These are phyloP conservation scores for Tylopilus felleus DNA, from an alignment of 768 basidiomycete genomes.

Conservation along the genomic window DNA sequence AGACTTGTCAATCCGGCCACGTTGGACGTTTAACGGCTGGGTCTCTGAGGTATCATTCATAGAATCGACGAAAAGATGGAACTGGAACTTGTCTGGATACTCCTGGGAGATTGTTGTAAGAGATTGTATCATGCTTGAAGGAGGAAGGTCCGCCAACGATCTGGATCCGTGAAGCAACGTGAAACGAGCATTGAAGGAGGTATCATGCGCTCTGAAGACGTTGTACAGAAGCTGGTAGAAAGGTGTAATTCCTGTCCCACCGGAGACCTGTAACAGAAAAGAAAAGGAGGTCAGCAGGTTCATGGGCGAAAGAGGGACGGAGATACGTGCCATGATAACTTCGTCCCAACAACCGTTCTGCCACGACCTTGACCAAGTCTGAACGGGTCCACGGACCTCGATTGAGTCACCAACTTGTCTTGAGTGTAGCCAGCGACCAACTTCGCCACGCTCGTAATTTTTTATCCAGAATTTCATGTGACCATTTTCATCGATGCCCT, in stretches of 20 bases:
- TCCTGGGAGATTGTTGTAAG: constrained; percentile 45
- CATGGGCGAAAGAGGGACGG: not conserved
- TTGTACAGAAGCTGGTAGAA: constrained; percentile 74
- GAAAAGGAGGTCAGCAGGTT: not conserved
- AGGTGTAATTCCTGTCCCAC: constrained; percentile 85
- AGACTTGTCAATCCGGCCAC: constrained; percentile 54
- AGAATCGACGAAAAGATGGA: constrained; percentile 64
- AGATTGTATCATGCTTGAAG: constrained; percentile 54
- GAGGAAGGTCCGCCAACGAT: constrained; percentile 62
- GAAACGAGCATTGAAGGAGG: constrained; percentile 47
- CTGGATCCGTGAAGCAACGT: constrained; percentile 73
- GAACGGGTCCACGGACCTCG: constrained; percentile 74
- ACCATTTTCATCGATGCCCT: constrained; percentile 64
- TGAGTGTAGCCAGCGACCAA: constrained; percentile 78
- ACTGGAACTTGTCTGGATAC: constrained; percentile 52
- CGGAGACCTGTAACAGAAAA: constrained; percentile 56
- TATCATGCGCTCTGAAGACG: constrained; percentile 37
- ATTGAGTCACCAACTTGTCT: constrained; percentile 62
- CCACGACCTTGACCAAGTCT: constrained; percentile 52
- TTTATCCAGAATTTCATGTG: constrained; percentile 80
- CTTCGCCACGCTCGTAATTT: constrained; percentile 73
- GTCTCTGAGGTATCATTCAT: constrained; percentile 18
- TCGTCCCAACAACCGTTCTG: constrained; percentile 69
- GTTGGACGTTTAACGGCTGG: constrained; percentile 29
- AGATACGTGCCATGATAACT: constrained; percentile 59